Conservation (phyloP, 257 asterid species). For the Cynanchum wilfordii region DNA sequence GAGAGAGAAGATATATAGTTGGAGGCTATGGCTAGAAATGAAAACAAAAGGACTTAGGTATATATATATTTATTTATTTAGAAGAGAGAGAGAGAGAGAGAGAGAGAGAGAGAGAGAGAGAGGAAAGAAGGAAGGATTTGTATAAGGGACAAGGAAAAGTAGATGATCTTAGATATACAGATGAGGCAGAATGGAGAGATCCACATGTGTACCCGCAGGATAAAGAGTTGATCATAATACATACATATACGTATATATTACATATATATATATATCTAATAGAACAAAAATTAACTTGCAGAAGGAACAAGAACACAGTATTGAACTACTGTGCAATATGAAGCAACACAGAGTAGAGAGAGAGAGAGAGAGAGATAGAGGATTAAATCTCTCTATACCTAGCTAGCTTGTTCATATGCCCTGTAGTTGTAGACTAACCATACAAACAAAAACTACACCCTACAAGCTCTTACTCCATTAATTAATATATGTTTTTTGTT, state of each 20-base stretch:
- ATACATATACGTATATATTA: background rate
- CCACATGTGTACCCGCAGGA: constrained; percentile 26
- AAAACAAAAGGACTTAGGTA: background rate
- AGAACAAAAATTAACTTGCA: background rate
- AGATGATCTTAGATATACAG: constrained; percentile 23
- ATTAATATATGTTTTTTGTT: too few relatives aligned
- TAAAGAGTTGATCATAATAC: constrained; percentile 15
- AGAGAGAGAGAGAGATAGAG: background rate
- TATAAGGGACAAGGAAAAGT: constrained; percentile 25
- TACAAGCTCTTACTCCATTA: too few relatives aligned
- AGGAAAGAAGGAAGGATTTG: background rate
- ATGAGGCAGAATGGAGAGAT: constrained; percentile 37
- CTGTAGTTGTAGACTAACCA: background rate
- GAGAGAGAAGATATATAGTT: background rate
- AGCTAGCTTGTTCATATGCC: background rate
- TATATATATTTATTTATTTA: background rate
- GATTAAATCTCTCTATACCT: background rate
- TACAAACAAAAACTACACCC: too few relatives aligned
- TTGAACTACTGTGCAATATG: background rate
- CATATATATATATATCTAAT: background rate
- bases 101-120: background rate
- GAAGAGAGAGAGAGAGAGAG: background rate
- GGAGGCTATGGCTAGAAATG: constrained; percentile 1
- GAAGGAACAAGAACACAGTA: background rate
- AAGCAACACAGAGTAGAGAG: background rate